Evolutionary conservation across 2,329 filamentous ascomycete species (phyloP).

Genomic region (Microsporum canis): DNA sequence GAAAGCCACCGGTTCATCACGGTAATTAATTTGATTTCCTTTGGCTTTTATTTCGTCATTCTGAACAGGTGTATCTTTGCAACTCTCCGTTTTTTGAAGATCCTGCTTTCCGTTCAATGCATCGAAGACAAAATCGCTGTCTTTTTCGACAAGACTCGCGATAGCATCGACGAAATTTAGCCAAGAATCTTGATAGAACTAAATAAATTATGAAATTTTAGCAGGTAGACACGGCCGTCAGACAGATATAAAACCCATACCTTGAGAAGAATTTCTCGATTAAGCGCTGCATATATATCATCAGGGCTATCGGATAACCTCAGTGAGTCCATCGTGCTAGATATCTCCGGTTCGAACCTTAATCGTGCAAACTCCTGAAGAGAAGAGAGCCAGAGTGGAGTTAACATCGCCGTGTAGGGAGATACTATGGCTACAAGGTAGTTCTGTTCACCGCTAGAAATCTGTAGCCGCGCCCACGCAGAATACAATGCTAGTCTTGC

Average conservation of each 20-base stretch:
- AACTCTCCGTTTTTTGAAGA: constrained; percentile 11
- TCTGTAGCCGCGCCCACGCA: constrained; percentile 93
- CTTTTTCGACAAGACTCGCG: constrained; percentile 90
- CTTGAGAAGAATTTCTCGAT: constrained; percentile 80
- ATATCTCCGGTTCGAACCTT: constrained; percentile 94
- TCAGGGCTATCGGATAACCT: constrained; percentile 77
- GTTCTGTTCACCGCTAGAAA: constrained; percentile 81
- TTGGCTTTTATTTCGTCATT: constrained; percentile 40
- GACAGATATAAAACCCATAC: constrained; percentile 22
- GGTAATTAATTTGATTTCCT: constrained; percentile 82
- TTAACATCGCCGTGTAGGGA: constrained; percentile 79
- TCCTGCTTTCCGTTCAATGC: constrained; percentile 70
- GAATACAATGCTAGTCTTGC: constrained; percentile 96
- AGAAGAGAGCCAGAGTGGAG: constrained; percentile 87
- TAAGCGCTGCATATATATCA: constrained; percentile 87
- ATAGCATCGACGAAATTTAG: constrained; percentile 94
- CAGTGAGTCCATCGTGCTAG: constrained; percentile 71
- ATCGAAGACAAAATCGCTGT: constrained; percentile 95
- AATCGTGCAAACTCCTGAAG: constrained; percentile 86
- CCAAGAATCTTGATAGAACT: constrained; percentile 96
- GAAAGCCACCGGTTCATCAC: constrained; percentile 94
- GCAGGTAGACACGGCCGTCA: background rate
- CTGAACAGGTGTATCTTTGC: constrained; percentile 17
- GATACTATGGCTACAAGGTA: constrained; percentile 82
- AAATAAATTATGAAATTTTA: background rate